These are phyloP conservation scores for Dispira parvispora DNA, from an alignment of 192 early-diverging fungal species.

Conservation along the genomic window DNA sequence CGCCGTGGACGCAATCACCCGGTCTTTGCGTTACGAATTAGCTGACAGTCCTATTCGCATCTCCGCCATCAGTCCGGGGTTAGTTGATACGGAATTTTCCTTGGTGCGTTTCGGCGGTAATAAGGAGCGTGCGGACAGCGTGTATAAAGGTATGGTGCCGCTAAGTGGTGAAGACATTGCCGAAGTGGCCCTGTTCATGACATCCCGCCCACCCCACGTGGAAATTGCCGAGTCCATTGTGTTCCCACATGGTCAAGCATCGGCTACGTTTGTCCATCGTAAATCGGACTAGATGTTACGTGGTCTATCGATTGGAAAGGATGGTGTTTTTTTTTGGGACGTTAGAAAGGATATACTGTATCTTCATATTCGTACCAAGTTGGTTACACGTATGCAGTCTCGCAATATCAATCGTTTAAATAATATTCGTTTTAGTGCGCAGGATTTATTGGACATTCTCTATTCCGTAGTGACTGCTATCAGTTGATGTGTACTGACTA, in stretches of 20 bases:
- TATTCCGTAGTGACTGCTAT: too few species aligned
- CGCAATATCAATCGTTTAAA: too few species aligned
- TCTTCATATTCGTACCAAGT: too few species aligned
- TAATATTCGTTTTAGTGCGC: too few species aligned
- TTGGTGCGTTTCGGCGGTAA: slow-evolving; percentile 60
- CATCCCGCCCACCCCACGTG: slow-evolving; percentile 9
- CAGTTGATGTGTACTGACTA: too few species aligned
- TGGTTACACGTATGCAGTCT: too few species aligned
- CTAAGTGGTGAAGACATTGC: slow-evolving; percentile 2
- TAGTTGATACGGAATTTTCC: slow-evolving; percentile 87
- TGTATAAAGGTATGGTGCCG: slow-evolving; percentile 51
- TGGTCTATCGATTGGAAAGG: too few species aligned
- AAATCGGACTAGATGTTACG: too few species aligned
- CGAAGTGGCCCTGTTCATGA: slow-evolving; percentile 3
- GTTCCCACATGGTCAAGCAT: slow-evolving; percentile 9
- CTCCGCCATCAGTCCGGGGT: slow-evolving; percentile 62
- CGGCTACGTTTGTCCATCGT: too few species aligned
- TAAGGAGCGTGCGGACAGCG: slow-evolving; percentile 37
- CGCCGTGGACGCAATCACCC: slow-evolving; percentile 67
- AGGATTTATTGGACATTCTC: too few species aligned
- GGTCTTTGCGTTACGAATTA: slow-evolving; percentile 55
- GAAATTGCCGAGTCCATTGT: not conserved
- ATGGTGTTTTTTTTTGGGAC: too few species aligned
- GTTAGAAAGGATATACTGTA: too few species aligned
- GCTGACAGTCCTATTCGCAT: slow-evolving; percentile 52